Conservation (phyloP, 176 grass and related monocot genomes). For the Aegilops longissima region DNA sequence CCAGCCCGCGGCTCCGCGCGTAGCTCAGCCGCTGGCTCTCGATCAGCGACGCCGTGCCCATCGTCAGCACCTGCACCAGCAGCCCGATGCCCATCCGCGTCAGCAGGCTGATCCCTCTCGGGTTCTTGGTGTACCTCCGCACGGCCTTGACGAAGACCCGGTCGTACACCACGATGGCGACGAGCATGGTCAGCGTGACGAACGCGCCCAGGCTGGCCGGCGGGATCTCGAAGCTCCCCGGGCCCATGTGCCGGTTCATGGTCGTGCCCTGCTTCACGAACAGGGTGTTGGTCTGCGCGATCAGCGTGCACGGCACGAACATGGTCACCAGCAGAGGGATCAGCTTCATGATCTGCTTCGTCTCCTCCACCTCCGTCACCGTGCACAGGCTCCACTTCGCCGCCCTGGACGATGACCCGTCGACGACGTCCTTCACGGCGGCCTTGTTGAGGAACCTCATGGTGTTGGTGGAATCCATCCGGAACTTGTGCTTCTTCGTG, state of each 20-base stretch:
- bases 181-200: constrained; percentile 52
- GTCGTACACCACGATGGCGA: constrained; percentile 42
- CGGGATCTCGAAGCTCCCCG: constrained; percentile 37
- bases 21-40: constrained; percentile 42
- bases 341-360: constrained; percentile 47
- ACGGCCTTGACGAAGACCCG: constrained; percentile 32
- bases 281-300: constrained; percentile 60
- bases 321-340: constrained; percentile 44
- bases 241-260: constrained; percentile 44
- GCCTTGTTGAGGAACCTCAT: constrained; percentile 66
- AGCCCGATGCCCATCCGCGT: constrained; percentile 53
- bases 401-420: background rate
- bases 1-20: constrained; percentile 28
- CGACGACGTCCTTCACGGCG: constrained; percentile 30
- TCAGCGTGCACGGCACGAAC: constrained; percentile 51
- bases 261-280: constrained; percentile 73
- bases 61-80: constrained; percentile 22
- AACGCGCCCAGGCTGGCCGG: constrained; percentile 54
- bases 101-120: constrained; percentile 48
- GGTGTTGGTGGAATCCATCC: constrained; percentile 34
- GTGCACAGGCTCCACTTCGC: constrained; percentile 43
- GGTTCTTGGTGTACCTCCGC: constrained; percentile 49
- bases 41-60: constrained; percentile 39
- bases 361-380: constrained; percentile 67
- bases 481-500: constrained; percentile 31